Percentiles rank a stretch among this genome's conserved stretches.
Conservation (phyloP, 768 basidiomycete species). For the Boletus rex-veris region DNA sequence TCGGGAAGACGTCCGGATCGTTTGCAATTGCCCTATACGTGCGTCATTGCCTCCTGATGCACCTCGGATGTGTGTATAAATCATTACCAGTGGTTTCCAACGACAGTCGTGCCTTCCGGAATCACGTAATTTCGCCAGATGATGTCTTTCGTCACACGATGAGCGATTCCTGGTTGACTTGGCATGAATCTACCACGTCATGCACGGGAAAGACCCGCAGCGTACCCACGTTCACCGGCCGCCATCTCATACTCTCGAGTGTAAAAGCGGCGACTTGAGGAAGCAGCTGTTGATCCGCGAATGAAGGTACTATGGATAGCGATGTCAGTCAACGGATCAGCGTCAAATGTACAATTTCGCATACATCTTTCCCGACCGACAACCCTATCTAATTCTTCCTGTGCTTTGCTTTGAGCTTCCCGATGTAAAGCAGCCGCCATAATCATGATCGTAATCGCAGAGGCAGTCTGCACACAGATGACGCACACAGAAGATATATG, state of each 20-base stretch:
- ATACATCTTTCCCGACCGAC: conserved; percentile 39
- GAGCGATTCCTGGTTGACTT: conserved; percentile 44
- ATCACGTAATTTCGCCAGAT: conserved; percentile 36
- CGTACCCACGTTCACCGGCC: conserved; percentile 32
- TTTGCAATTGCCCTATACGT: conserved; percentile 9
- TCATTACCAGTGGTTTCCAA: conserved; percentile 13
- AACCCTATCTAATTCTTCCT: conserved; percentile 51
- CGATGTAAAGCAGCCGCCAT: conserved; percentile 54
- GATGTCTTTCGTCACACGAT: conserved; percentile 60
- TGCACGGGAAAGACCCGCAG: conserved; percentile 3
- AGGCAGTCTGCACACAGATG: conserved; percentile 28
- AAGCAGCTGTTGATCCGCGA: conserved; percentile 33
- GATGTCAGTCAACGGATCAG: neutral
- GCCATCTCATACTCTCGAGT: conserved; percentile 36
- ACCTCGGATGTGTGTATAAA: neutral
- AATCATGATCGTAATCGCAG: conserved; percentile 51
- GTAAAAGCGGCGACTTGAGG: conserved; percentile 37
- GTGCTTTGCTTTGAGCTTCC: conserved; percentile 45
- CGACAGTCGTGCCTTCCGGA: conserved; percentile 22
- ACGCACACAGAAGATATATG: no score
- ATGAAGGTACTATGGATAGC: conserved; percentile 33
- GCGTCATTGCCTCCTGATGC: neutral
- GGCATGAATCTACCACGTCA: conserved; percentile 19
- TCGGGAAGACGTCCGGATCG: conserved; percentile 10
- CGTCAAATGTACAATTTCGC: neutral